Evolutionary conservation across 495 filamentous ascomycete species (phyloP), one percentile per base, ranked within the genome.

Genomic region (Penicillium goetzii): DNA sequence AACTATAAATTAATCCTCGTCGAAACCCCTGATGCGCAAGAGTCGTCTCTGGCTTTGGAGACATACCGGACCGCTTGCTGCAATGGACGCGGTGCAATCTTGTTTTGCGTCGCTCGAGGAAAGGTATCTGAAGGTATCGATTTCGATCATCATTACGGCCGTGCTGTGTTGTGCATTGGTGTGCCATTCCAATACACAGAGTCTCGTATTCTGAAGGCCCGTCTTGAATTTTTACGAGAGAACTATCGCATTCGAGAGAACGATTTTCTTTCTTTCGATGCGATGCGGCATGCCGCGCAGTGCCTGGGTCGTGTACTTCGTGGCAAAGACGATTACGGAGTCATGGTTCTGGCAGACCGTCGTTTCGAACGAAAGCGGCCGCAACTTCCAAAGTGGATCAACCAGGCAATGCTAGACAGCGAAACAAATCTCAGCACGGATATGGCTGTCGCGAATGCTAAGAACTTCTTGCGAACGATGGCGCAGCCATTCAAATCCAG

Each of bases 181-280:
- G 93, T 97, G 4, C 96, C 96, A 0, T 99, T 97, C 81, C 96
- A 99, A 75, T 99, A 99, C 79, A 99, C 96, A 14, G 94, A 98
- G 72, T 97, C 94, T 2, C 88, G 95, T 33, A 98, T 99, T 62
- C 83, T 99, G 34, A 98, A 97, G 78, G 96, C 96, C 2, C 87
- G 96, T 8, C 87, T 99, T 21, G 92, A 98, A 73, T 99, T 99
- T 74, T 80, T 99, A 11, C 86, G 96, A 45, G 96, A 99, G 74
- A 97, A 90, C 17, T 99, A 97, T 79, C 90, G 93, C 49, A 99
- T 99, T 74, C 86, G 92, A 47, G 96, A 98, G 75, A 97, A 96
- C 68, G 96, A 99, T 71, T 99, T 99, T 73, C 78, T 99, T 2
- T 98, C 96, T 38, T 99, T 98, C 85, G 95, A 98, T 74, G 96